Evolutionary conservation across 1,284 basidiomycete species (phyloP).

Genomic region (Malassezia psittaci): DNA sequence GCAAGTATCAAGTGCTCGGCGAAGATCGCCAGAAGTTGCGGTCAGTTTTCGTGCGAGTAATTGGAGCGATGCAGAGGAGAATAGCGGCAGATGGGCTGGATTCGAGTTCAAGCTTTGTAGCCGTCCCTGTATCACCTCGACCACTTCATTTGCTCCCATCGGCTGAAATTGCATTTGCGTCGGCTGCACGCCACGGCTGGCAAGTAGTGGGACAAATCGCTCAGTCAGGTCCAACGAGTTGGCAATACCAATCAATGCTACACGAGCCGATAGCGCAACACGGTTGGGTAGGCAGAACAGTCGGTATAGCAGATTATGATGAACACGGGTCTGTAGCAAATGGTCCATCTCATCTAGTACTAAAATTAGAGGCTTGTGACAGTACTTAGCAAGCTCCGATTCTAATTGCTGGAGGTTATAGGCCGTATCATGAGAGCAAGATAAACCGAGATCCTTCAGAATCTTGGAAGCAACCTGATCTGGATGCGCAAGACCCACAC

Average conservation of each 20-base stretch:
- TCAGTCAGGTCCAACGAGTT: slow-evolving; percentile 45
- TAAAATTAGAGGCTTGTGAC: slow-evolving; percentile 31
- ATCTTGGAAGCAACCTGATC: slow-evolving; percentile 35
- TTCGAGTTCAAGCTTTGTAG: slow-evolving; percentile 30
- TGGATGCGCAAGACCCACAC: slow-evolving; percentile 46
- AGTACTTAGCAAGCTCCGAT: slow-evolving; percentile 21
- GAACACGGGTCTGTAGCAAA: slow-evolving; percentile 37
- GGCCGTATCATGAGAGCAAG: slow-evolving; percentile 9
- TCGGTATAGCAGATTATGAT: slow-evolving; percentile 46
- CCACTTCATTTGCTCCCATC: slow-evolving; percentile 47
- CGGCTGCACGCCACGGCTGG: slow-evolving; percentile 39
- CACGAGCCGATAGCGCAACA: slow-evolving; percentile 5
- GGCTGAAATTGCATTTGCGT: slow-evolving; percentile 49
- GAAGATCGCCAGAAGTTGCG: slow-evolving; percentile 48
- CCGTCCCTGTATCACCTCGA: slow-evolving; percentile 44
- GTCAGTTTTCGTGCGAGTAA: slow-evolving; percentile 49
- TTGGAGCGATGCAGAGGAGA: slow-evolving; percentile 47
- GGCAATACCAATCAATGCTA: slow-evolving; percentile 30
- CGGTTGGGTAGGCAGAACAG: slow-evolving; percentile 36
- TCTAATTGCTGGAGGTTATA: slow-evolving; percentile 12
- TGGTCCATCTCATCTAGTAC: slow-evolving; percentile 51
- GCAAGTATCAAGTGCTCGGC: slow-evolving; percentile 48
- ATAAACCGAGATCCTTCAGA: slow-evolving; percentile 25
- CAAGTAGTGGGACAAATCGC: slow-evolving; percentile 38
- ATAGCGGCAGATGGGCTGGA: slow-evolving; percentile 24